These are phyloP conservation scores for Calonectria multiphialidica DNA, from an alignment of 2,329 filamentous ascomycete genomes.

Conservation along the genomic window DNA sequence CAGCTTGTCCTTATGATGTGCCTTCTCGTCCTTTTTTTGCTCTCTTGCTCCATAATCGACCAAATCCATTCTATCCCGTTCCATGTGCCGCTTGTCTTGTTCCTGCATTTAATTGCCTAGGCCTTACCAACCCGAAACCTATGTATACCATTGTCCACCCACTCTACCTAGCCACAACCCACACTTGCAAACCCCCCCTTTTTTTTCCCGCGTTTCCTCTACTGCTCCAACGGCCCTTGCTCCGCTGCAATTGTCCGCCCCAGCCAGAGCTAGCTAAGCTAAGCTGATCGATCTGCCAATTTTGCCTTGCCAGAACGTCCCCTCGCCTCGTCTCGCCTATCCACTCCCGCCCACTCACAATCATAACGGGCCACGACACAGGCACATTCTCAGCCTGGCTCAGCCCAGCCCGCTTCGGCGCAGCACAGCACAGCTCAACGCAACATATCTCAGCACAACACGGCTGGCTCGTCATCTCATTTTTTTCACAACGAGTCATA, in stretches of 20 bases:
- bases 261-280: slow-evolving; percentile 23
- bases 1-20: slow-evolving; percentile 39
- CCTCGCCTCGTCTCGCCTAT: slow-evolving; percentile 38
- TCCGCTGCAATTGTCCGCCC: slow-evolving; percentile 11
- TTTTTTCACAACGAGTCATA: slow-evolving; percentile 21
- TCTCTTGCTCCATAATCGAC: slow-evolving; percentile 34
- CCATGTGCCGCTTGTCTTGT: slow-evolving; percentile 27
- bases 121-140: slow-evolving; percentile 12
- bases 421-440: slow-evolving; percentile 29
- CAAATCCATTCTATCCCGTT: slow-evolving; percentile 24
- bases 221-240: slow-evolving; percentile 15
- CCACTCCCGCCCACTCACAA: slow-evolving; percentile 33
- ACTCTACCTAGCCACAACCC: slow-evolving; percentile 34
- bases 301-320: slow-evolving; percentile 24
- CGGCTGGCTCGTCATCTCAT: slow-evolving; percentile 24
- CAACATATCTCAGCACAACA: slow-evolving; percentile 28
- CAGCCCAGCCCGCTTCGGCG: slow-evolving; percentile 22
- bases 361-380: slow-evolving; percentile 22
- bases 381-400: slow-evolving; percentile 34
- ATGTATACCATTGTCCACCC: slow-evolving; percentile 18
- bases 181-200: slow-evolving; percentile 31
- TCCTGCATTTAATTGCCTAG: slow-evolving; percentile 38
- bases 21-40: slow-evolving; percentile 20
- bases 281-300: slow-evolving; percentile 19
- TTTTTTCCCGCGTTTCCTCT: slow-evolving; percentile 29